Base-by-base conservation (phyloP, 768 basidiomycete genomes). In the Termitomyces sp. region DNA sequence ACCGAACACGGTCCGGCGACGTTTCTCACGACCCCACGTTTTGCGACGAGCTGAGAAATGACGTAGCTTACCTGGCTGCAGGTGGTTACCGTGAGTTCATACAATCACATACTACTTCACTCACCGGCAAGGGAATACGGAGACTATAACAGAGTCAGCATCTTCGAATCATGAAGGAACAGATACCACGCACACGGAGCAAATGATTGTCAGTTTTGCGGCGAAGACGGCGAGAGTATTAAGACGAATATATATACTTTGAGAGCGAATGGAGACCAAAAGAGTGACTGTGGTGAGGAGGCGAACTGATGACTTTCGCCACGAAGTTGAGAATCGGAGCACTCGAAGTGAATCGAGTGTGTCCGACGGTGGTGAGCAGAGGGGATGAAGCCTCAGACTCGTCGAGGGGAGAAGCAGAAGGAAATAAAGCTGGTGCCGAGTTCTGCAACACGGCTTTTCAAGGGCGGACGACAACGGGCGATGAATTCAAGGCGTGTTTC, bases 311-410 rank as follows among this genome's bases (percentile, higher is more conserved):
- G 62, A 53, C 52, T 56, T 56, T 50, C 46, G 59, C 59, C 57
- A 57, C 56, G 62, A 68, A 61, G 54, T 48, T 59, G 64, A 68
- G 63, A 65, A 66, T 64, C 63, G 59, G 67, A 64, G 72, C 75
- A 62, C 79, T 81, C 79, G 79, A 79, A 82, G 66, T 73, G 69
- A 82, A 83, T 77, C 79, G 80, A 80, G 78, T 71, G 73, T 70
- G 63, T 71, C 68, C 66, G 65, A 63, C 64, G 64, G 64, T 64
- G 65, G 62, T 63, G 71, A 65, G 66, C 63, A 63, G 68, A 65
- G 64, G 70, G 62, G 67, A 62, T 58, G 64, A 65, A 61, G 46
- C 73, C 69, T 67, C 73, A 66, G 68, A 64, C 69, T 68, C 65
- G 63, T 66, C 62, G 65, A 64, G 63, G 62, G 72, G 69, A 68